A percentile compares a stretch with the other conserved stretches of the same genome.
phyloP scores from a whole-genome alignment of 2,329 filamentous ascomycete species.

The Hirsutella thompsonii region DNA sequence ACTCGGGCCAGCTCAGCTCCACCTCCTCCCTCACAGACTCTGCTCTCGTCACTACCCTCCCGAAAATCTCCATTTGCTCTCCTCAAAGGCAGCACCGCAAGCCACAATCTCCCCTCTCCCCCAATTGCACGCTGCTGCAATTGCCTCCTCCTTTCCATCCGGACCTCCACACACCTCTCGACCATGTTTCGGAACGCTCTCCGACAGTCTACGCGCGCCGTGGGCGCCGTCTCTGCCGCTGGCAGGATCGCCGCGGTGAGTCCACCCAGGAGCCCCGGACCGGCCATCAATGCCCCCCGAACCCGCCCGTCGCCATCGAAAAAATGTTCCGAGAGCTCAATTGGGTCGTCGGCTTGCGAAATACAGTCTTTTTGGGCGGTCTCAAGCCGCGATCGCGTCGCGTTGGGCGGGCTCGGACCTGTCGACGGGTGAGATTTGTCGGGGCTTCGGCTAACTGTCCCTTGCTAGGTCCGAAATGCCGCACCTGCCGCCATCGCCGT shows the following conservation, averaged over 20 bases:
- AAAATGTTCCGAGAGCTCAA: slow-evolving; percentile 20
- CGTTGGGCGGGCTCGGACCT: slow-evolving; percentile 8
- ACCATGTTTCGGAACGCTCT: slow-evolving; percentile 98
- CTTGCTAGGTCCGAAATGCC: slow-evolving; percentile 68
- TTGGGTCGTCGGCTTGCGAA: slow-evolving; percentile 14
- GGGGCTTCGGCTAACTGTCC: slow-evolving; percentile 43
- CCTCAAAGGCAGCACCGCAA: slow-evolving; percentile 34
- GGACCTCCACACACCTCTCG: slow-evolving; percentile 37
- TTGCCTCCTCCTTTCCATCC: slow-evolving; percentile 41
- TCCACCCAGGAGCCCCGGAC: slow-evolving; percentile 32
- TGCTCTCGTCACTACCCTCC: slow-evolving; percentile 27
- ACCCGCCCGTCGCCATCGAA: slow-evolving; percentile 18
- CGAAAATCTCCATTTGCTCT: slow-evolving; percentile 33
- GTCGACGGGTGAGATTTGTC: slow-evolving; percentile 17
- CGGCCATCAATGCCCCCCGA: slow-evolving; percentile 33
- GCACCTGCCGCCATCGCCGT: slow-evolving; percentile 65
- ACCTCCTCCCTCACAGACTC: slow-evolving; percentile 28
- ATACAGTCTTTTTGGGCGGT: neutral
- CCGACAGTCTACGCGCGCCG: slow-evolving; percentile 89
- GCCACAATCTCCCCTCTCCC: slow-evolving; percentile 46
- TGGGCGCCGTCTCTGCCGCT: slow-evolving; percentile 84
- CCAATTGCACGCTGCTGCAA: slow-evolving; percentile 51
- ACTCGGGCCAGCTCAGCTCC: slow-evolving; percentile 18
- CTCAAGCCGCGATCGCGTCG: slow-evolving; percentile 7
- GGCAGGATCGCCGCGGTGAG: slow-evolving; percentile 91